Evolutionary conservation across 257 asterid genomes (phyloP), one percentile per base, ranked within the genome.

Genomic region (Perilla frutescens): DNA sequence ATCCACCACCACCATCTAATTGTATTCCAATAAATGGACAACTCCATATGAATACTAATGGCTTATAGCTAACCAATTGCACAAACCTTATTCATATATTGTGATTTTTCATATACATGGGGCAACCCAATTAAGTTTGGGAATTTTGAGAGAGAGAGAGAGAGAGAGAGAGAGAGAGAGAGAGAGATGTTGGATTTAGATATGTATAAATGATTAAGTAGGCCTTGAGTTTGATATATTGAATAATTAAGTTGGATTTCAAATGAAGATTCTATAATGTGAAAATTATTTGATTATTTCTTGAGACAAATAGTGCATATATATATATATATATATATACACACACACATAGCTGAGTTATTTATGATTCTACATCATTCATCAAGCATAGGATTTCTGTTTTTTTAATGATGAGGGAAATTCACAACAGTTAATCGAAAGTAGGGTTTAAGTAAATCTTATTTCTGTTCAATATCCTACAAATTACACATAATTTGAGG

Each of bases 11-110:
- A 72, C 41, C n/a, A 70, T 48, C 43, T 63, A 75, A 49, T 66
- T 66, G 20, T 48, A 64, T 7, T 65, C 60, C 40, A 48, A n/a
- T 69, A 70, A 81, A 76, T 84, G 10, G 86, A 81, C 88, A 76
- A 84, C 71, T 63, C 85, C 64, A 63, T 72, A 63, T 48, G 59
- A 74, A 47, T 76, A 68, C 76, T 78, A 68, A 73, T 69, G 80
- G 80, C 66, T 73, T 67, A 14, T 47, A 72, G 43, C 54, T 62
- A 43, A 72, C 63, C 54, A 80, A 64, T 74, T 31, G 47, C 45
- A 50, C 20, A 65, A 47, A 51, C 10, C 63, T 34, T 58, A 26
- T 7, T 61, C 69, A 68, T 79, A 14, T 71, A 8, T 39, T 66
- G 6, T 56, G 61, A 71, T 61, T 20, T 50, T 39, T 68, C 49